Conservation (phyloP, 225 moss, liverwort and hornwort species). For the Pleurozium schreberi region DNA sequence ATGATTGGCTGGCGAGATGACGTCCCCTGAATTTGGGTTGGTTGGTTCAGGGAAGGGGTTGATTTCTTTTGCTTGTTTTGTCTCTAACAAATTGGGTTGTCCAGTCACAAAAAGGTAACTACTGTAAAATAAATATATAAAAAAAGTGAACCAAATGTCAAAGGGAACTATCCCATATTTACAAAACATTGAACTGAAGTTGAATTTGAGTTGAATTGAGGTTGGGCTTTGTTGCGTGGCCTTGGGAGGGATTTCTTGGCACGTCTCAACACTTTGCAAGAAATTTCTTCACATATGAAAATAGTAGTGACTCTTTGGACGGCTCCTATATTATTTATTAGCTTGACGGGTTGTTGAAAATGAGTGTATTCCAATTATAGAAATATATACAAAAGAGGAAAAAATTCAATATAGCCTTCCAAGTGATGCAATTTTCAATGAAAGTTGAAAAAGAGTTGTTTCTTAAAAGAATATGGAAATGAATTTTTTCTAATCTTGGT, state of each 20-base stretch:
- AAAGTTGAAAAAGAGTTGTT: no score
- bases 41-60: not conserved
- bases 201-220: not conserved
- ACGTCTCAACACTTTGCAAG: not conserved
- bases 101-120: not conserved
- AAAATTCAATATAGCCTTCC: not conserved
- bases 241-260: not conserved
- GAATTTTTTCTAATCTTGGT: no score
- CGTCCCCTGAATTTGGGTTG: not conserved
- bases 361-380: no score
- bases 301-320: not conserved
- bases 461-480: accelerated
- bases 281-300: not conserved
- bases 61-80: not conserved
- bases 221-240: not conserved
- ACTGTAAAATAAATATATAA: not conserved
- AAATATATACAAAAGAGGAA: not conserved
- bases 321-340: not conserved
- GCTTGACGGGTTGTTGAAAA: not conserved
- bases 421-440: no score
- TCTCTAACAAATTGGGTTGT: not conserved
- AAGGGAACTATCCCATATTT: not conserved
- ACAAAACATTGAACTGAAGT: not conserved
- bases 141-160: not conserved
- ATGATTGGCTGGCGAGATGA: not conserved